phyloP scores from a whole-genome alignment of 176 grass and related monocot species.

The Avena insularis region DNA sequence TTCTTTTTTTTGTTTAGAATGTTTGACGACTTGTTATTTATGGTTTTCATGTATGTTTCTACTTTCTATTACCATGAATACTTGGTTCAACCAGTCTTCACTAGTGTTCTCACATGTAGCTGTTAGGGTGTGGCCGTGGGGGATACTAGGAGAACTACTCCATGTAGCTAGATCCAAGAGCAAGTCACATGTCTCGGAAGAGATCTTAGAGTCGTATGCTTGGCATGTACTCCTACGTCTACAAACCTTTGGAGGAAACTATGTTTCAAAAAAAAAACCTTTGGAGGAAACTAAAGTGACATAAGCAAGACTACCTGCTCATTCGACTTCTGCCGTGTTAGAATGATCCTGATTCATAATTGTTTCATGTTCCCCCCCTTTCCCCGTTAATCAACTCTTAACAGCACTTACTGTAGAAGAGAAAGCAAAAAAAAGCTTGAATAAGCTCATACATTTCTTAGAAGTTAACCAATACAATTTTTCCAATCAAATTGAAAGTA shows the following conservation, averaged over 20 bases:
- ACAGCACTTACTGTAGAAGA: constrained; percentile 17
- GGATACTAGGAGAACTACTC: not conserved
- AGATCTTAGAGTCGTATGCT: not conserved
- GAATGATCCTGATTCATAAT: constrained; percentile 8
- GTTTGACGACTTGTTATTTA: not conserved
- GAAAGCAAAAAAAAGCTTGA: constrained; percentile 26
- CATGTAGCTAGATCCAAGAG: not conserved
- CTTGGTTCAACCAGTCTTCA: constrained; percentile 5
- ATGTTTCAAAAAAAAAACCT: not conserved
- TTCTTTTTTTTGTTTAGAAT: not conserved
- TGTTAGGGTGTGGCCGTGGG: not conserved
- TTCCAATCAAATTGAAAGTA: constrained; percentile 6
- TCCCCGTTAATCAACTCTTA: not conserved
- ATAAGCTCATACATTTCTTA: constrained; percentile 42
- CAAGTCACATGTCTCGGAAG: constrained; percentile 8
- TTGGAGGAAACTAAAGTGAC: constrained; percentile 32
- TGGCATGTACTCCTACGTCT: constrained; percentile 4
- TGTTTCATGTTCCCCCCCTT: constrained; percentile 13
- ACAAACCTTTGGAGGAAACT: constrained; percentile 18
- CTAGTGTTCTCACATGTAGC: not conserved
- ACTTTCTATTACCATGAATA: not conserved
- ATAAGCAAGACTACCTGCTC: constrained; percentile 40
- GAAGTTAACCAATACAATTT: constrained; percentile 42
- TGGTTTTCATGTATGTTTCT: not conserved
- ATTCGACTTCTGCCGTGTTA: constrained; percentile 42